Base-by-base conservation (phyloP, 768 basidiomycete species). In the Leccinum uliginosum region DNA sequence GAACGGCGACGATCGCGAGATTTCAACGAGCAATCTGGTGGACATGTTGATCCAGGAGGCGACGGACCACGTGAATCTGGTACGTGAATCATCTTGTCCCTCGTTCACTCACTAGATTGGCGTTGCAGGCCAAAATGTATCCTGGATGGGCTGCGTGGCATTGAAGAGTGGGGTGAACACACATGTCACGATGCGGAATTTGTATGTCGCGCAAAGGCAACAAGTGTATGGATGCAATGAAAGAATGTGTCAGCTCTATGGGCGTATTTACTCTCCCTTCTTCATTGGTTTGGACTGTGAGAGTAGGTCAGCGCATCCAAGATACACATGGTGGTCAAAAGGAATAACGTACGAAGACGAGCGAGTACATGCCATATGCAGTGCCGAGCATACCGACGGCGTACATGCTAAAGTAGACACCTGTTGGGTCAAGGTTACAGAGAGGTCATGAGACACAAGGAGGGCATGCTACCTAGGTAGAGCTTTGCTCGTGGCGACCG, bases 31-130 rank as follows among this genome's bases (percentile, higher is more conserved):
- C 57, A 94, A 91, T 73, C 78, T 98, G 50, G 97, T 98, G 56
- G 92, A 98, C 67, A 80, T 87, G 65, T 76, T 98, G 54, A 95
- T 98, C 56, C 87, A 91, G 65, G 91, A 97, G 68, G 92, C 97
- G 15, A 91, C 83, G 3, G 84, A 86, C 70, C 65, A 74, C 2
- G 71, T 68, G 21, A 94, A 97, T 66, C 71, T 99, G 73, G 87
- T 83, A 53, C 65, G 83, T 57, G 12, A 23, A 14, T 21, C n/a
- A 3, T 19, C 34, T 19, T 52, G 9, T 44, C 29, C 32, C 23
- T 44, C 8, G 6, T 15, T 4, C 8, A 12, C 51, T 4, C 24
- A 27, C 43, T 30, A 24, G 24, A 48, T 63, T 27, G 40, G 14
- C 29, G 27, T n/a, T 46, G 38, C 35, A 95, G 93, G 81, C 81